Conservation (phyloP, 495 filamentous ascomycete species). For the Durotheca rogersii region DNA sequence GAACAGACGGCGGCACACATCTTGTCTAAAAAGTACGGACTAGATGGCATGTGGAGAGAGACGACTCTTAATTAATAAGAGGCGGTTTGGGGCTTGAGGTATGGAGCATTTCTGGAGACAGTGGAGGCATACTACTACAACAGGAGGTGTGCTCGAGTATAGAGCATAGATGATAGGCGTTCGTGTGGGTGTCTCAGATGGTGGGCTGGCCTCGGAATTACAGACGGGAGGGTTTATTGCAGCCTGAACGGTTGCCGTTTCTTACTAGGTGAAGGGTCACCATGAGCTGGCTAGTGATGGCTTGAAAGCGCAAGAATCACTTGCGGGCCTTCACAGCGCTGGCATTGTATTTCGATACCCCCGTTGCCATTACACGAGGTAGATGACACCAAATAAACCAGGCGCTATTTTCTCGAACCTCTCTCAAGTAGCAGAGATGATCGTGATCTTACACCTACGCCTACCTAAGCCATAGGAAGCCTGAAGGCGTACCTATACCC, state of each 20-base stretch:
- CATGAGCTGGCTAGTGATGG: neutral
- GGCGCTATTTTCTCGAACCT: neutral
- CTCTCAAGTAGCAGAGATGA: too few species aligned
- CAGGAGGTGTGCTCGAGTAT: slow-evolving; percentile 1
- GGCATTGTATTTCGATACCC: neutral
- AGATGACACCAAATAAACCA: neutral
- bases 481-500: too few species aligned
- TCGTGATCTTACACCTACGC: too few species aligned
- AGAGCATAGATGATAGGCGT: neutral
- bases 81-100: slow-evolving; percentile 8
- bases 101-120: slow-evolving; percentile 22
- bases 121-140: slow-evolving; percentile 2
- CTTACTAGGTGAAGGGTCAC: neutral
- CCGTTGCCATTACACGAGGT: neutral
- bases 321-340: neutral
- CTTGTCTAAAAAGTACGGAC: too few species aligned
- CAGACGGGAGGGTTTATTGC: neutral
- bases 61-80: neutral
- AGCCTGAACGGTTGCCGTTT: neutral
- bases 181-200: slow-evolving; percentile 1
- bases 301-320: neutral
- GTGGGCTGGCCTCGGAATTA: neutral
- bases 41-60: neutral
- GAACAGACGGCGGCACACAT: too few species aligned
- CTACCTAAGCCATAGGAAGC: too few species aligned